Evolutionary conservation across 2,329 filamentous ascomycete species (phyloP).

Genomic region (Periglandula ipomoeae): DNA sequence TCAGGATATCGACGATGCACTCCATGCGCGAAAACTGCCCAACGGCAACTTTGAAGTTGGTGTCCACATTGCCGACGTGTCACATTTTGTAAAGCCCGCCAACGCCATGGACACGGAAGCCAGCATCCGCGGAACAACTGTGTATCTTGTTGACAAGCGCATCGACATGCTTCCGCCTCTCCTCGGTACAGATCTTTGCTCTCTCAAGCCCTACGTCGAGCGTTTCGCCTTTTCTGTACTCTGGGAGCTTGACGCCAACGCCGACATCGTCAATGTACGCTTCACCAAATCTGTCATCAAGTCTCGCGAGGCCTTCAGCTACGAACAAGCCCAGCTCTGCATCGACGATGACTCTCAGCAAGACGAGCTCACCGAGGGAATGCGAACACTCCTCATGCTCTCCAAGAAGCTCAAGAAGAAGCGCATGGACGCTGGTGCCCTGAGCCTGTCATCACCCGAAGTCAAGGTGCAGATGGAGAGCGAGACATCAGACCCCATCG

Average conservation of each 20-base stretch:
- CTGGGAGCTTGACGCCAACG: slow-evolving; percentile 81
- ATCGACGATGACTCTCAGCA: slow-evolving; percentile 84
- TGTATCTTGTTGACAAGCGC: slow-evolving; percentile 96
- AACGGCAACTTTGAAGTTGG: slow-evolving; percentile 96
- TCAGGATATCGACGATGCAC: slow-evolving; percentile 95
- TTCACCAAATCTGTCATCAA: slow-evolving; percentile 98
- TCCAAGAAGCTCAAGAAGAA: slow-evolving; percentile 92
- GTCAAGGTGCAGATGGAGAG: slow-evolving; percentile 93
- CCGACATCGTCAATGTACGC: slow-evolving; percentile 72
- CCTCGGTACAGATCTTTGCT: slow-evolving; percentile 91
- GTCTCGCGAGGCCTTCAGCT: slow-evolving; percentile 93
- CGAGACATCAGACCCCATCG: slow-evolving; percentile 90
- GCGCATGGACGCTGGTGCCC: slow-evolving; percentile 88
- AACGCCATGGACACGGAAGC: slow-evolving; percentile 97
- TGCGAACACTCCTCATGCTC: slow-evolving; percentile 76
- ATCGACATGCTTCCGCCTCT: slow-evolving; percentile 99
- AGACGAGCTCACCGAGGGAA: slow-evolving; percentile 82
- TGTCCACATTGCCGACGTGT: slow-evolving; percentile 98
- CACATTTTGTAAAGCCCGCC: slow-evolving; percentile 93
- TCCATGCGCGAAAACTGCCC: slow-evolving; percentile 74
- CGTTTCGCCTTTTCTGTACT: slow-evolving; percentile 77
- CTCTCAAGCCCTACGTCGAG: slow-evolving; percentile 95
- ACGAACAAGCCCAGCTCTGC: slow-evolving; percentile 88
- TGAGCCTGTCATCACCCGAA: slow-evolving; percentile 96
- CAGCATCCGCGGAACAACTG: slow-evolving; percentile 86